phyloP scores from a whole-genome alignment of 176 grass and related monocot species.

The Aegilops speltoides region DNA sequence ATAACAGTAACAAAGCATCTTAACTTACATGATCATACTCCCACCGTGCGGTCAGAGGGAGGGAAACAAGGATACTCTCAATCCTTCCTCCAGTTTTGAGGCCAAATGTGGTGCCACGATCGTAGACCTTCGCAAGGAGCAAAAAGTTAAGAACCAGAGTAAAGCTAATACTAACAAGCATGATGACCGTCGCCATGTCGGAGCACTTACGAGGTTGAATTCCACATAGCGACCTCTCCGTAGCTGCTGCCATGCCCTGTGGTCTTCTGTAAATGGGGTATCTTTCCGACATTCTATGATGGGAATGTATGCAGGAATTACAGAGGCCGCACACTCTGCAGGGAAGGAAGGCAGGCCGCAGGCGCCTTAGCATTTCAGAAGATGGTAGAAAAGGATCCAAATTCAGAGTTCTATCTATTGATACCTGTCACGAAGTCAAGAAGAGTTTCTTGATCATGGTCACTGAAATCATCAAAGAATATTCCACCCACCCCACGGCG shows the following conservation, averaged over 20 bases:
- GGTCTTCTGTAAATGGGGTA: slow-evolving; percentile 56
- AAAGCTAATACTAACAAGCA: background rate
- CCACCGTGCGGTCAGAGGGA: slow-evolving; percentile 68
- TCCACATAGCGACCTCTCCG: slow-evolving; percentile 77
- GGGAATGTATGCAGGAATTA: slow-evolving; percentile 73
- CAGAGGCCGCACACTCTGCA: slow-evolving; percentile 59
- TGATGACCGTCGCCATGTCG: background rate
- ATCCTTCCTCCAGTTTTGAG: slow-evolving; percentile 79
- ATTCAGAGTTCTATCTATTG: background rate
- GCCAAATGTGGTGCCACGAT: slow-evolving; percentile 76
- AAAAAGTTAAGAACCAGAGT: background rate
- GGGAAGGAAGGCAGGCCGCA: background rate
- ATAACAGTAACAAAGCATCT: background rate
- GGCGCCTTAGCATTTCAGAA: background rate
- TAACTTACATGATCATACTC: slow-evolving; percentile 75
- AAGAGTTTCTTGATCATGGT: slow-evolving; percentile 67
- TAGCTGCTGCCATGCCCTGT: slow-evolving; percentile 79
- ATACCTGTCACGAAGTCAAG: slow-evolving; percentile 60
- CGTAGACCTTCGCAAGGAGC: slow-evolving; percentile 55
- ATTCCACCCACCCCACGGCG: slow-evolving; percentile 73
- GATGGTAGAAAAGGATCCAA: background rate
- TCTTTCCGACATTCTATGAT: slow-evolving; percentile 67
- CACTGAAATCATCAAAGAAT: slow-evolving; percentile 80
- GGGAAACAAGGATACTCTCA: slow-evolving; percentile 81
- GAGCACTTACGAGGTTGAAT: slow-evolving; percentile 73